Percentiles rank a stretch among this genome's conserved stretches.
Evolutionary conservation across 2,329 filamentous ascomycete species (phyloP).

Genomic region (Alternaria dauci): DNA sequence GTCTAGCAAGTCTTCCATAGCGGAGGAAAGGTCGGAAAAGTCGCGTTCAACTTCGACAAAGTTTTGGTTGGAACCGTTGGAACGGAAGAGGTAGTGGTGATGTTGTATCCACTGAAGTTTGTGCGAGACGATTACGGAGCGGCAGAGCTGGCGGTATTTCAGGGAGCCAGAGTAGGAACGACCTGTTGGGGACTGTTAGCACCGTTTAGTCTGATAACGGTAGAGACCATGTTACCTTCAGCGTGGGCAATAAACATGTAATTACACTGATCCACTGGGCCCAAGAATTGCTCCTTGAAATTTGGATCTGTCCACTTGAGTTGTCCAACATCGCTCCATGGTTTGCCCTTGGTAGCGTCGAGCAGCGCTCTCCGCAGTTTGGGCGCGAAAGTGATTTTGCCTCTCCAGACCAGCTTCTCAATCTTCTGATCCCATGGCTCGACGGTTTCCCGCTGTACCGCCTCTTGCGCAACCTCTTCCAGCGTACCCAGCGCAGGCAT

Average conservation of each 20-base stretch:
- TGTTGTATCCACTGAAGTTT: slow-evolving; percentile 49
- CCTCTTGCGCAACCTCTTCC: slow-evolving; percentile 40
- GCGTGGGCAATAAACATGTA: slow-evolving; percentile 65
- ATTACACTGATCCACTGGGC: slow-evolving; percentile 63
- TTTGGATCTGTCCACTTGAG: slow-evolving; percentile 40
- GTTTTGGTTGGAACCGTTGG: slow-evolving; percentile 43
- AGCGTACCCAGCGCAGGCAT: slow-evolving; percentile 44
- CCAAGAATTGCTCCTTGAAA: slow-evolving; percentile 54
- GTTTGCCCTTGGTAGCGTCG: slow-evolving; percentile 40
- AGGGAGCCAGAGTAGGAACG: slow-evolving; percentile 60
- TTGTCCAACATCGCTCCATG: slow-evolving; percentile 46
- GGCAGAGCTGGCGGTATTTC: slow-evolving; percentile 63
- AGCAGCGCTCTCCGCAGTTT: slow-evolving; percentile 42
- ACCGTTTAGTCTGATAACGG: background rate
- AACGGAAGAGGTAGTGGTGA: slow-evolving; percentile 44
- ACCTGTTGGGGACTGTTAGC: slow-evolving; percentile 34
- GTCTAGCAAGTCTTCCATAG: slow-evolving; percentile 42
- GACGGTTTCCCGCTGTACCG: slow-evolving; percentile 35
- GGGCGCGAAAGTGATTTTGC: slow-evolving; percentile 43
- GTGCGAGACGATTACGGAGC: slow-evolving; percentile 46
- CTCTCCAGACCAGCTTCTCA: slow-evolving; percentile 47
- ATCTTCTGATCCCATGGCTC: slow-evolving; percentile 45
- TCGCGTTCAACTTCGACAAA: slow-evolving; percentile 48
- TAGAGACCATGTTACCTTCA: slow-evolving; percentile 53
- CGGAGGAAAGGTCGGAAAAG: slow-evolving; percentile 41